These are phyloP conservation scores for Epichloe gansuensis DNA, from an alignment of 2,329 filamentous ascomycete species.

Conservation along the genomic window DNA sequence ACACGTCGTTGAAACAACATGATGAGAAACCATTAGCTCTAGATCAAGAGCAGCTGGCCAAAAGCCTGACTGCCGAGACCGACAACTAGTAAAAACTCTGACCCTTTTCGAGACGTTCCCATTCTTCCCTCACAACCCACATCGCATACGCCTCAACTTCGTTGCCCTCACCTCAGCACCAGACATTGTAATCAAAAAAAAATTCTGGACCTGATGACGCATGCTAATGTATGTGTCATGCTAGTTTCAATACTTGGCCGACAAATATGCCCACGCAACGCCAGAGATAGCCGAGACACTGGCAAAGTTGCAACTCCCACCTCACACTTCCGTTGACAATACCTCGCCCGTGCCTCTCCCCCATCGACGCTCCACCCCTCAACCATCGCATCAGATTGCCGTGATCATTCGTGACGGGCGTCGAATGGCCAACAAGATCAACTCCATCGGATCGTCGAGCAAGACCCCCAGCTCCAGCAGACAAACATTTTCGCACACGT, in stretches of 20 bases:
- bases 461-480: slow-evolving; percentile 38
- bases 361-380: slow-evolving; percentile 30
- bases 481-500: slow-evolving; percentile 31
- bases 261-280: slow-evolving; percentile 53
- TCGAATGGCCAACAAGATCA: slow-evolving; percentile 41
- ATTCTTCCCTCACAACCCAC: slow-evolving; percentile 2
- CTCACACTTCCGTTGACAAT: slow-evolving; percentile 35
- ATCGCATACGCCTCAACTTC: not conserved
- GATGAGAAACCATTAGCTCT: slow-evolving; percentile 56
- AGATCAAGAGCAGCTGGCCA: slow-evolving; percentile 57
- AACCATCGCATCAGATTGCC: slow-evolving; percentile 41
- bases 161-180: not conserved
- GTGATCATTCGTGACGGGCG: slow-evolving; percentile 52
- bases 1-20: slow-evolving; percentile 16
- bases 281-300: slow-evolving; percentile 54
- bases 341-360: slow-evolving; percentile 41
- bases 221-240: slow-evolving; percentile 14
- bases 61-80: slow-evolving; percentile 41
- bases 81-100: slow-evolving; percentile 32
- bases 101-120: slow-evolving; percentile 10
- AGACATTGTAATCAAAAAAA: not conserved
- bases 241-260: slow-evolving; percentile 51
- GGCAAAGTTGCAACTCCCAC: slow-evolving; percentile 52
- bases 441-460: slow-evolving; percentile 35
- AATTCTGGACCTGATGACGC: not conserved